phyloP scores from a whole-genome alignment of 257 asterid genomes.

The Solanum paucissectum region DNA sequence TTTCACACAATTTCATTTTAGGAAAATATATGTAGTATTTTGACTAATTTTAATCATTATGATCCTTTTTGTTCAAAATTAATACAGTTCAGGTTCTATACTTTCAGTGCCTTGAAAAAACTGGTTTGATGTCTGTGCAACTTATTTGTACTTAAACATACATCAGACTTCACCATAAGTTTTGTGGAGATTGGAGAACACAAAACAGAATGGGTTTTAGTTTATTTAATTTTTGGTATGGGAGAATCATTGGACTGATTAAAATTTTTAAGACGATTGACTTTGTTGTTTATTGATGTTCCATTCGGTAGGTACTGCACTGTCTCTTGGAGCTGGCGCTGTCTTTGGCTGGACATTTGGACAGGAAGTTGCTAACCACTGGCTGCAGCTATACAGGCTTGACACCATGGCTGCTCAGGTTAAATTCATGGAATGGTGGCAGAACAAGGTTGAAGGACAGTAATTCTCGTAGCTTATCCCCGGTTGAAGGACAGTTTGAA shows the following conservation, averaged over 20 bases:
- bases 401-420: constrained; percentile 74
- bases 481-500: not conserved
- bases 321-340: constrained; percentile 76
- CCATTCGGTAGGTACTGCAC: constrained; percentile 49
- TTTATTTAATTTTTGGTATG: not conserved
- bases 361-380: constrained; percentile 73
- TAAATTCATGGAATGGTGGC: constrained; percentile 89
- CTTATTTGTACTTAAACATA: not conserved
- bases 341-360: constrained; percentile 72
- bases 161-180: not conserved
- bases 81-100: not conserved
- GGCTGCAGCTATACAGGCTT: constrained; percentile 58
- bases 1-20: not conserved
- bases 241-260: not conserved
- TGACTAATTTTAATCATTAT: not conserved
- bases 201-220: not conserved
- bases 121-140: not conserved
- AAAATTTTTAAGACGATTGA: not conserved
- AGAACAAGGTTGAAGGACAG: constrained; percentile 46
- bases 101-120: not conserved
- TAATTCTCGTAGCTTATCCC: not conserved
- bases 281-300: not conserved
- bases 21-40: not conserved
- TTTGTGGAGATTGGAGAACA: not conserved
- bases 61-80: not conserved